phyloP scores from a whole-genome alignment of 495 filamentous ascomycete genomes.

The Paragyromitra xinjiangensis region DNA sequence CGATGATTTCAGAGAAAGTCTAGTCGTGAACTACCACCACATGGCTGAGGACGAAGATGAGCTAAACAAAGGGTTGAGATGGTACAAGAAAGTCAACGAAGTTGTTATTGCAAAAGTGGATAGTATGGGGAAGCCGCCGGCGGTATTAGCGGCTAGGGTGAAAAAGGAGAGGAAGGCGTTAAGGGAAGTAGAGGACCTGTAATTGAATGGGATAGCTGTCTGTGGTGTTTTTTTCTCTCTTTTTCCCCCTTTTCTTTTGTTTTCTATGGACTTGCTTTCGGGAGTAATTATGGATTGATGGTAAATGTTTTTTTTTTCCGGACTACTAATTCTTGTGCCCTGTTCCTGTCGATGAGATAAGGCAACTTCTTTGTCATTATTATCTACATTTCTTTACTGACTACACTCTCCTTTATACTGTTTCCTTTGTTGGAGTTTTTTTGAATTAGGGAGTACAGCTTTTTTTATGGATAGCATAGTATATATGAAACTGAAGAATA shows the following conservation, averaged over 20 bases:
- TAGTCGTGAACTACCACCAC: constrained; percentile 41
- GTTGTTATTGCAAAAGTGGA: constrained; percentile 43
- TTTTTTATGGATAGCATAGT: not conserved
- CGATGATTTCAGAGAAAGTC: constrained; percentile 28
- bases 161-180: constrained; percentile 33
- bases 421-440: constrained; percentile 6
- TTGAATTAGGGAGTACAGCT: not conserved
- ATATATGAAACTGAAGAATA: not conserved
- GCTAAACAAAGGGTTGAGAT: constrained; percentile 33
- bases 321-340: constrained; percentile 1
- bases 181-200: constrained; percentile 2
- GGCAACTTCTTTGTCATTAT: not conserved
- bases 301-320: not conserved
- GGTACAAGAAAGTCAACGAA: constrained; percentile 30
- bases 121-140: constrained; percentile 26
- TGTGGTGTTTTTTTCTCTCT: no score
- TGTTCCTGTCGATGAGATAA: not conserved
- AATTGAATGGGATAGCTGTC: no score
- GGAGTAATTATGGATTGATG: constrained; percentile 7
- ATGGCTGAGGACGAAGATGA: constrained; percentile 40
- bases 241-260: no score
- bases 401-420: not conserved
- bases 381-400: not conserved
- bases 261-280: not conserved
- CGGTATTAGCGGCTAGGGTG: constrained; percentile 19